phyloP scores from a whole-genome alignment of 2,329 filamentous ascomycete genomes.

The Colletotrichum magnum region DNA sequence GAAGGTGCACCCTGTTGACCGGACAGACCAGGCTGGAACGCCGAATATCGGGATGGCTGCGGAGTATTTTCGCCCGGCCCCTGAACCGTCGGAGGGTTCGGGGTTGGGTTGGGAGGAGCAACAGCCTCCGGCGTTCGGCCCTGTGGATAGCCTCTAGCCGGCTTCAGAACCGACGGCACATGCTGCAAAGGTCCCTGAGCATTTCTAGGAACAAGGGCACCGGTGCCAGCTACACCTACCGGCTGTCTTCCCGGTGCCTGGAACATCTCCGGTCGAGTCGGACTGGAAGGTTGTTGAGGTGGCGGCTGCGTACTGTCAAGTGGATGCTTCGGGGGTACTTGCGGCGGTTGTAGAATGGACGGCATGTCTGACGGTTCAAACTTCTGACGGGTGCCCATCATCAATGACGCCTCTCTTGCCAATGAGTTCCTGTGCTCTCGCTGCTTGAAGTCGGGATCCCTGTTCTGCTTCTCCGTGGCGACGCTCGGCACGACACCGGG shows the following conservation, averaged over 20 bases:
- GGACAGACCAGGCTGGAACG: slow-evolving; percentile 17
- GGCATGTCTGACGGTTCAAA: slow-evolving; percentile 43
- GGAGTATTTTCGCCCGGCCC: neutral
- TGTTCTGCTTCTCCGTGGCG: neutral
- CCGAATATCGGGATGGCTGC: neutral
- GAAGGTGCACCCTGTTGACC: neutral
- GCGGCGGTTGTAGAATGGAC: slow-evolving; percentile 44
- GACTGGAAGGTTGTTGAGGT: neutral
- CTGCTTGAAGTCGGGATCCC: slow-evolving; percentile 1
- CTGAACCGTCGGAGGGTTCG: neutral
- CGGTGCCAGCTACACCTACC: neutral
- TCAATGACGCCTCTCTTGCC: slow-evolving; percentile 46
- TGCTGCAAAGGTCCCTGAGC: slow-evolving; percentile 33
- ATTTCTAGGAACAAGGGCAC: too few relatives aligned
- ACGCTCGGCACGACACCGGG: slow-evolving; percentile 22
- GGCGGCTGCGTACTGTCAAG: neutral
- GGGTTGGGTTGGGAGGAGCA: neutral
- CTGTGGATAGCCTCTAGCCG: slow-evolving; percentile 44
- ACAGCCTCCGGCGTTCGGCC: neutral
- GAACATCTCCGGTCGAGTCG: neutral
- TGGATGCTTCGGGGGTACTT: slow-evolving; percentile 42
- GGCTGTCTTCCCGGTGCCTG: neutral
- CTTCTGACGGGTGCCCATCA: slow-evolving; percentile 42
- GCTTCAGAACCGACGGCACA: slow-evolving; percentile 49
- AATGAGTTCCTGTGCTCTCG: slow-evolving; percentile 42